phyloP scores from a whole-genome alignment of 495 filamentous ascomycete genomes.

The Durotheca rogersii region DNA sequence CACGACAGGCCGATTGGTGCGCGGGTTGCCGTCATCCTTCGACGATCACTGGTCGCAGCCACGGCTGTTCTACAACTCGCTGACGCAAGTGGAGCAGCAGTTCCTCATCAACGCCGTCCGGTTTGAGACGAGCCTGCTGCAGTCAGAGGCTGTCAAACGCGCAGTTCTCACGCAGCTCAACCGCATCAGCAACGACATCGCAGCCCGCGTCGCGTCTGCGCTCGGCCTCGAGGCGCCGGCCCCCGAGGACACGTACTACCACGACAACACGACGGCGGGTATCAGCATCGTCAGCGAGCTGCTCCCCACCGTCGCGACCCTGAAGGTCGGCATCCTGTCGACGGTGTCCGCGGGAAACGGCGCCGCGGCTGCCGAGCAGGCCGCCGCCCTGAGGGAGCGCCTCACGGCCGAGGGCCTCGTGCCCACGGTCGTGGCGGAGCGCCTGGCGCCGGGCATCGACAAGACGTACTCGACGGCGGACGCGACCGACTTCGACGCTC shows the following conservation, averaged over 20 bases:
- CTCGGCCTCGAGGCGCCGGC: slow-evolving; percentile 59
- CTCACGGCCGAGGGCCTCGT: slow-evolving; percentile 54
- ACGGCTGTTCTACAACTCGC: slow-evolving; percentile 75
- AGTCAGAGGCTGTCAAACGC: slow-evolving; percentile 55
- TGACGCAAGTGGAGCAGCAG: slow-evolving; percentile 68
- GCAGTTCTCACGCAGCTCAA: slow-evolving; percentile 73
- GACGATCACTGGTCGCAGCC: slow-evolving; percentile 75
- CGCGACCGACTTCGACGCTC: slow-evolving; percentile 69
- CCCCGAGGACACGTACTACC: slow-evolving; percentile 66
- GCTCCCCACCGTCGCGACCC: slow-evolving; percentile 59
- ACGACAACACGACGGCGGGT: slow-evolving; percentile 64
- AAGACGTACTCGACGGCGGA: slow-evolving; percentile 72
- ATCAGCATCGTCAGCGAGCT: slow-evolving; percentile 61
- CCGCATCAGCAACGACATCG: slow-evolving; percentile 67
- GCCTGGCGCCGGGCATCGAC: slow-evolving; percentile 55
- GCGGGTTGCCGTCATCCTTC: slow-evolving; percentile 64
- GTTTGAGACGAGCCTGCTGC: slow-evolving; percentile 66
- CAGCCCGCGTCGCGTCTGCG: slow-evolving; percentile 62
- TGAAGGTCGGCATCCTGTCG: slow-evolving; percentile 69
- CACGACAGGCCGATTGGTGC: slow-evolving; percentile 55
- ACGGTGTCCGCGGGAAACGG: slow-evolving; percentile 36
- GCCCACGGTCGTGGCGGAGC: slow-evolving; percentile 64
- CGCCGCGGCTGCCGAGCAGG: slow-evolving; percentile 41
- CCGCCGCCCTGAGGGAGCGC: slow-evolving; percentile 45
- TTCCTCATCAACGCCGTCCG: slow-evolving; percentile 77